Percentiles rank a stretch among this genome's conserved stretches.
These are phyloP conservation scores for Metschnikowia colocasiae DNA, from an alignment of 805 yeast genomes.

Conservation along the genomic window DNA sequence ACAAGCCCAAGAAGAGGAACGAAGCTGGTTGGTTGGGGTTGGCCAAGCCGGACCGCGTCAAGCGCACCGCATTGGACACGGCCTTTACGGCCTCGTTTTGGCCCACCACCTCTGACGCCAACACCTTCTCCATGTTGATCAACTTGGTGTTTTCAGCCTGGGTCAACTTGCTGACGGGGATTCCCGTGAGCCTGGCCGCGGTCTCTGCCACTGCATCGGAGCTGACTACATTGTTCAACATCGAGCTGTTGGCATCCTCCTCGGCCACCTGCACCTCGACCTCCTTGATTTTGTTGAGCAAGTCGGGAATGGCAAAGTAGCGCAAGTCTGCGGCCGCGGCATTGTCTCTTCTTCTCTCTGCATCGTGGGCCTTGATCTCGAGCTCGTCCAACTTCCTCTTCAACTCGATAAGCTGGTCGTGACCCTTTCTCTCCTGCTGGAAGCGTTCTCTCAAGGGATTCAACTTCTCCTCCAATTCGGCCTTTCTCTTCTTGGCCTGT, in stretches of 20 bases:
- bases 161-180: slow-evolving; percentile 89
- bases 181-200: slow-evolving; percentile 94
- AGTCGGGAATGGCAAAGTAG: slow-evolving; percentile 95
- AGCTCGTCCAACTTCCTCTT: slow-evolving; percentile 90
- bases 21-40: slow-evolving; percentile 97
- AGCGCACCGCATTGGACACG: slow-evolving; percentile 90
- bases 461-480: slow-evolving; percentile 78
- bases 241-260: slow-evolving; percentile 61
- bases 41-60: slow-evolving; percentile 89
- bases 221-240: slow-evolving; percentile 88
- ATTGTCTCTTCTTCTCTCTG: slow-evolving; percentile 94
- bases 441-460: slow-evolving; percentile 83
- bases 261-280: slow-evolving; percentile 76
- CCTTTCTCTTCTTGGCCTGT: slow-evolving; percentile 73
- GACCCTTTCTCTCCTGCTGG: slow-evolving; percentile 83
- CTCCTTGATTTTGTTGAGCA: slow-evolving; percentile 67
- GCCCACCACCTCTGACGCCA: slow-evolving; percentile 84
- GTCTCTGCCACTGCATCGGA: slow-evolving; percentile 91
- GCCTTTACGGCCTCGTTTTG: slow-evolving; percentile 95
- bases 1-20: slow-evolving; percentile 88
- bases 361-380: slow-evolving; percentile 89
- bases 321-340: slow-evolving; percentile 93
- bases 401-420: slow-evolving; percentile 83
- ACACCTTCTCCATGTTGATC: slow-evolving; percentile 88
- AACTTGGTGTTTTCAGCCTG: slow-evolving; percentile 94